These are phyloP conservation scores for Claviceps capensis DNA, from an alignment of 2,329 filamentous ascomycete genomes.

Conservation along the genomic window DNA sequence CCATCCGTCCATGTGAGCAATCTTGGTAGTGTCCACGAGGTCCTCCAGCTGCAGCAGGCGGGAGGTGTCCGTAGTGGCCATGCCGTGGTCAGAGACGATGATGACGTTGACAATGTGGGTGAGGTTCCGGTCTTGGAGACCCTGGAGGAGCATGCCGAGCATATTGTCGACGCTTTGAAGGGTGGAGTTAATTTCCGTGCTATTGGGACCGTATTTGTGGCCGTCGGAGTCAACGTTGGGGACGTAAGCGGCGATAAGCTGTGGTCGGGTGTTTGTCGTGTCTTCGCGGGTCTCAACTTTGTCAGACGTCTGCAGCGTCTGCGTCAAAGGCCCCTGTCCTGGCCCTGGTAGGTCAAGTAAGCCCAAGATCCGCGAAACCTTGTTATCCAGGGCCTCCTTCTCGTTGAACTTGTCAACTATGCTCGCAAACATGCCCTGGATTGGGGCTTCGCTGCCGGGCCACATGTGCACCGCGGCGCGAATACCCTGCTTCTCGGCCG, in stretches of 20 bases:
- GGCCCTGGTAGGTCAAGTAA: slow-evolving; percentile 71
- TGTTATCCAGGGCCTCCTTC: slow-evolving; percentile 57
- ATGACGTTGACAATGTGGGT: slow-evolving; percentile 86
- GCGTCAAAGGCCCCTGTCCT: slow-evolving; percentile 35
- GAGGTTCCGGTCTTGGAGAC: slow-evolving; percentile 68
- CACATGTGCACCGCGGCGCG: slow-evolving; percentile 91
- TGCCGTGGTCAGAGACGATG: slow-evolving; percentile 94
- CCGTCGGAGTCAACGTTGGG: slow-evolving; percentile 83
- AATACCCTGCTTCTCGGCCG: slow-evolving; percentile 71
- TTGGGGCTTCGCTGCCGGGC: slow-evolving; percentile 87
- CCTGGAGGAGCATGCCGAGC: slow-evolving; percentile 62
- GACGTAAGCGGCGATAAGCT: slow-evolving; percentile 88
- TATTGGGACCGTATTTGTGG: slow-evolving; percentile 84
- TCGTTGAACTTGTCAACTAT: slow-evolving; percentile 79
- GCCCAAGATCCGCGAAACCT: slow-evolving; percentile 67
- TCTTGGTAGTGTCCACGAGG: slow-evolving; percentile 60
- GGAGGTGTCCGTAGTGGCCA: slow-evolving; percentile 79
- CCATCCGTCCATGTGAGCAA: slow-evolving; percentile 87
- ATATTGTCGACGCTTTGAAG: slow-evolving; percentile 73
- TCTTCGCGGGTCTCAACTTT: slow-evolving; percentile 10
- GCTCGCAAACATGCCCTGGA: slow-evolving; percentile 58
- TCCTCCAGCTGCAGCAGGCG: slow-evolving; percentile 84
- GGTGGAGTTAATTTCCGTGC: slow-evolving; percentile 71
- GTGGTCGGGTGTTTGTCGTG: slow-evolving; percentile 51
- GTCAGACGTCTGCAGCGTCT: background rate